Evolutionary conservation across 1,284 basidiomycete species (phyloP), one percentile per base, ranked within the genome.

Genomic region (Trichosporon sp.): DNA sequence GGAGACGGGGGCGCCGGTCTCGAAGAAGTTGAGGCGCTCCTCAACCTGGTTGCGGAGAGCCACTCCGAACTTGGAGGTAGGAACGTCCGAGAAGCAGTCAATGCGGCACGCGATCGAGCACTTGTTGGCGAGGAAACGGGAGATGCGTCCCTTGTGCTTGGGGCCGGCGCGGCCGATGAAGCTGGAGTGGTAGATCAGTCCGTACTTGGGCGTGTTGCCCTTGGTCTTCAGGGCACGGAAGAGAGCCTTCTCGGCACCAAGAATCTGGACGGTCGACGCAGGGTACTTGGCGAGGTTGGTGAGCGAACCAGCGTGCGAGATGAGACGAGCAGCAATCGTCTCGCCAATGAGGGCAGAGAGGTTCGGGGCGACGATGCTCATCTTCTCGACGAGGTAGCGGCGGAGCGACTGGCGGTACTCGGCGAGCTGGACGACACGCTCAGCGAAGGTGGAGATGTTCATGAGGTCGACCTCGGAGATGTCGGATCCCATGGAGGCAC

Each of bases 201-300:
- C 96, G 81, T 98, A 98, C 85, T 99, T 99, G 66, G 96, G 96
- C 71, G 96, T 98, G 86, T 98, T 95, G 81, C 98, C 95, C 85
- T 98, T 99, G 71, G 97, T 98, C 87, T 99, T 99, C 76, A 99
- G 87, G 3, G 96, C 97, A 74, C 97, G 88, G 89, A 99, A 99
- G 66, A 99, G 88, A 6, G 96, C 96, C 86, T 99, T 99, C 85
- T 99, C 96, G 14, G 97, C 97, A 78, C 96, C 96, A 40, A 99
- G 89, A 78, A 99, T 98, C 85, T 99, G 97, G 19, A 99, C 92
- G 0, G 96, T 99, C 83, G 93, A 96, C 8, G 96, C 96, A 31
- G 96, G 97, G 84, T 97, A 92, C 86, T 99, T 99, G 68, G 95
- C 94, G 73, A 99, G 86, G 85, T 87, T 97, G 80, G 96, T 89